These are phyloP conservation scores for Malus asiatica DNA, from an alignment of 306 rosid species.

Conservation along the genomic window DNA sequence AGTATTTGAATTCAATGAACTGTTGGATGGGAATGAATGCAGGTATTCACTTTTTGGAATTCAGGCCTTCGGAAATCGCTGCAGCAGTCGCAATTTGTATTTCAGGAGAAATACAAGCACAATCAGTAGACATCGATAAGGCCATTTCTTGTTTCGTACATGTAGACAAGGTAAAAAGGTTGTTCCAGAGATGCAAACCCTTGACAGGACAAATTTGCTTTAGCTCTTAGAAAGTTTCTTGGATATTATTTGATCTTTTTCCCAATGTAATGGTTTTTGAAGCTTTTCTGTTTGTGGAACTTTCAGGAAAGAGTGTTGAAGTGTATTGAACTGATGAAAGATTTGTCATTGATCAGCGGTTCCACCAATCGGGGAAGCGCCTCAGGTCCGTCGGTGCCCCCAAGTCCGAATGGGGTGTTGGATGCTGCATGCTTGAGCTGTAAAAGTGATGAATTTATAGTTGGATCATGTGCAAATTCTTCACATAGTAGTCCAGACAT, in stretches of 20 bases:
- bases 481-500: slow-evolving; percentile 28
- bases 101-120: slow-evolving; percentile 34
- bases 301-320: slow-evolving; percentile 69
- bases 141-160: slow-evolving; percentile 39
- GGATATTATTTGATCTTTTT: slow-evolving; percentile 8
- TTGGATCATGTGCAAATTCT: slow-evolving; percentile 42
- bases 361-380: slow-evolving; percentile 23
- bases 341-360: slow-evolving; percentile 25
- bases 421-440: slow-evolving; percentile 55
- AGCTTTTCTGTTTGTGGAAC: slow-evolving; percentile 14
- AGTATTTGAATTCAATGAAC: slow-evolving; percentile 28
- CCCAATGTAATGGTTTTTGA: neutral
- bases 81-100: slow-evolving; percentile 64
- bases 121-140: slow-evolving; percentile 33
- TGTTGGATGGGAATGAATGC: slow-evolving; percentile 38
- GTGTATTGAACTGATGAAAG: slow-evolving; percentile 54
- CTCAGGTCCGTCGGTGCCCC: slow-evolving; percentile 42
- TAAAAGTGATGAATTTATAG: slow-evolving; percentile 46
- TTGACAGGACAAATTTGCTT: neutral
- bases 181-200: neutral
- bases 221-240: slow-evolving; percentile 11
- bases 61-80: slow-evolving; percentile 79
- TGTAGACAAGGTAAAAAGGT: slow-evolving; percentile 47
- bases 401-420: slow-evolving; percentile 63
- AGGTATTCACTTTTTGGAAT: slow-evolving; percentile 84